These are phyloP conservation scores for Albifimbria verrucaria DNA, from an alignment of 2,329 filamentous ascomycete genomes.

Conservation along the genomic window DNA sequence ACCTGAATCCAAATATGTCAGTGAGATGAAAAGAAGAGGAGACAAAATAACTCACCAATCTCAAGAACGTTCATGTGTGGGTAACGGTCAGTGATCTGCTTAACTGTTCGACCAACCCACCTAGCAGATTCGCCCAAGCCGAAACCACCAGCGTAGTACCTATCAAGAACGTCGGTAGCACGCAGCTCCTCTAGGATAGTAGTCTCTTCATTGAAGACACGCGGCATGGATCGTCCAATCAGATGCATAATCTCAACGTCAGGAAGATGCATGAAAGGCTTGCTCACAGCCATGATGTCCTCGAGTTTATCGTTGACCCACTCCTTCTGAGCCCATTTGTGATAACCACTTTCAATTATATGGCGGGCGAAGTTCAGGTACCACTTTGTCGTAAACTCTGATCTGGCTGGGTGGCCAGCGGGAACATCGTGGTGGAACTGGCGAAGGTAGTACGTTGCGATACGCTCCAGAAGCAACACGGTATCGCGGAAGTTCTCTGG, in stretches of 20 bases:
- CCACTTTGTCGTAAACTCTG: background rate
- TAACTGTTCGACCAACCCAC: background rate
- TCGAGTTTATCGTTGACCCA: background rate
- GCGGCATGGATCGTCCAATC: background rate
- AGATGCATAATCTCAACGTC: background rate
- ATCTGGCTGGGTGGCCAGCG: background rate
- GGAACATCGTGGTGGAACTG: background rate
- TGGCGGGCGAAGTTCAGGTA: background rate
- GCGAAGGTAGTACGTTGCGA: background rate
- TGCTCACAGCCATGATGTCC: background rate
- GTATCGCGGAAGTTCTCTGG: background rate
- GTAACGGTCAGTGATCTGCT: constrained; percentile 8
- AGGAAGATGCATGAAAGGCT: background rate
- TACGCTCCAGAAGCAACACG: background rate
- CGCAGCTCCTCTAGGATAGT: background rate
- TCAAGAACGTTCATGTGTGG: constrained; percentile 11
- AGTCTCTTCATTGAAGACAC: background rate
- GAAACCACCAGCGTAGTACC: background rate
- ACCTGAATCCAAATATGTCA: background rate
- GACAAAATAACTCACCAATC: constrained; percentile 3
- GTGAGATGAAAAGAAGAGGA: background rate
- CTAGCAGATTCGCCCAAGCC: background rate
- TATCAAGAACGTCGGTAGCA: background rate
- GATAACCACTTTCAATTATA: background rate
- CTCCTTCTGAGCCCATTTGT: background rate